phyloP scores from a whole-genome alignment of 768 basidiomycete species.

The Leccinellum rugosiceps region DNA sequence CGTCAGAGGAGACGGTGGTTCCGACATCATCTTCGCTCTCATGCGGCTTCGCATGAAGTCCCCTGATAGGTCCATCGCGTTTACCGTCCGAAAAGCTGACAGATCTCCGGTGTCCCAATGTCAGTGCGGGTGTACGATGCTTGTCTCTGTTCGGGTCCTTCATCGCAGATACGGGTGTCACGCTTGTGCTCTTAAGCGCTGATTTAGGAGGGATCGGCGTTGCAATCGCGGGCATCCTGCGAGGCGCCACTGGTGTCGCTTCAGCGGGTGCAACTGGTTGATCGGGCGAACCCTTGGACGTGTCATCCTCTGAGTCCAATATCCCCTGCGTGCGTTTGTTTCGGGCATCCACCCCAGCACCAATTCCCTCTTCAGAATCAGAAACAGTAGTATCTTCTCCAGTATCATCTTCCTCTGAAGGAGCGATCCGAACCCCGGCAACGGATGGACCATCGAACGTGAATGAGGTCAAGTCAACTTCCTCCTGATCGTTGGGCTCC shows the following conservation, averaged over 20 bases:
- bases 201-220: conserved; percentile 38
- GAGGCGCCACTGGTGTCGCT: conserved; percentile 20
- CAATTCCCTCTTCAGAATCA: conserved; percentile 28
- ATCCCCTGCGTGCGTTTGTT: conserved; percentile 4
- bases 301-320: conserved; percentile 39
- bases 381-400: conserved; percentile 43
- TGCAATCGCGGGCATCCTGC: conserved; percentile 7
- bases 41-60: conserved; percentile 41
- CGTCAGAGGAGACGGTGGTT: conserved; percentile 17
- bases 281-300: conserved; percentile 15
- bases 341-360: conserved; percentile 6
- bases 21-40: conserved; percentile 37
- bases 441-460: conserved; percentile 62
- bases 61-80: conserved; percentile 82
- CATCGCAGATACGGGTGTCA: conserved; percentile 58
- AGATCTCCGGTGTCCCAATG: conserved; percentile 60
- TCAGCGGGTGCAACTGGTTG: background rate
- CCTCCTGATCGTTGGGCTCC: conserved; percentile 57
- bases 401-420: conserved; percentile 31
- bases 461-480: conserved; percentile 67
- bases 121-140: conserved; percentile 54
- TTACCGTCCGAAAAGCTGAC: conserved; percentile 98
- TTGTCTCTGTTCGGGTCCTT: conserved; percentile 49
- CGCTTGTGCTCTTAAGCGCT: conserved; percentile 41
- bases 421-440: conserved; percentile 50